Evolutionary conservation across 768 basidiomycete genomes (phyloP), one percentile per base, ranked within the genome.

Genomic region (Amanita subjunquillea): DNA sequence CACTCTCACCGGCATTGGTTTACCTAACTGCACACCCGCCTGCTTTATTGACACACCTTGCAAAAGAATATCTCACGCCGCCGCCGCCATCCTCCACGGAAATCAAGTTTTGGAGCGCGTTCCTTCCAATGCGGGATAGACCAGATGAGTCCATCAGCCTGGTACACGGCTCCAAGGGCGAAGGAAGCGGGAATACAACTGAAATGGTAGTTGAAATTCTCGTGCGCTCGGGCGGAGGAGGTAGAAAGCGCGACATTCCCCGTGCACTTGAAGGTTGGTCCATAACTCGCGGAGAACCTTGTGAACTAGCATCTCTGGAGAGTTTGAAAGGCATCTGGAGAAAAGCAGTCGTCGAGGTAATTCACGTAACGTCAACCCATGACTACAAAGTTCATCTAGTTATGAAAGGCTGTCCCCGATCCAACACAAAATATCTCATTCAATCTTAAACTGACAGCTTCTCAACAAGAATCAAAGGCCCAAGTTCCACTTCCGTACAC

Each of bases 401-500:
- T 20, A 17, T 54, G 49, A n/a, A 53, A 72, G 68, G 60, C 64
- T 37, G 61, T 69, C n/a, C 67, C 71, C 4, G 82, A 91, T 59
- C 78, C 84, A 2, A 82, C 80, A 2, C 76, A 82, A 50, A 76
- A 81, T 57, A 66, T 88, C n/a, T 76, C 91, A 0, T 97, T 98
- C 74, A 96, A 96, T 64, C 76, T 97, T 27, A 78, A 71, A 49
- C 77, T 97, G 50, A 97, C 92, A 7, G 72, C 79, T 13, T 79
- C 86, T 22, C 95, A 97, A 62, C 83, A 85, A 61, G 76, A 78
- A 55, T 83, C 85, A 20, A 77, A 91, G 48, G 83, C 89, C 1
- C 76, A 80, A 54, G 92, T 97, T 2, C 87, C 91, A 12, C 69
- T 97, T 36, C 95, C 95, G 2, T 99, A 96, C 62, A 87, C 77